Evolutionary conservation across 805 yeast species (phyloP).

Genomic region (Naumovozyma baii): DNA sequence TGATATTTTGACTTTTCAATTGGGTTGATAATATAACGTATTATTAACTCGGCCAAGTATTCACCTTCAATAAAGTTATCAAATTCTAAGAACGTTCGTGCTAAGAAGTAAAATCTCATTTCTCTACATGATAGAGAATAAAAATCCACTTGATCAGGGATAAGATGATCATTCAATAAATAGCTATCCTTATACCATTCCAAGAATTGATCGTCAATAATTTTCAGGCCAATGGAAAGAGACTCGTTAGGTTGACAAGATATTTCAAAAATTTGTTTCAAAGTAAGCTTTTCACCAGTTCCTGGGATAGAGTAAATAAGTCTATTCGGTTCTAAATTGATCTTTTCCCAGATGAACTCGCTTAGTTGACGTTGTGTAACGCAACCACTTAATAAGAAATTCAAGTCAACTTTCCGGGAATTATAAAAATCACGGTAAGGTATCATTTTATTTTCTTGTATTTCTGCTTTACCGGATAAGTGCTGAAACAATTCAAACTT

Average conservation of each 20-base stretch:
- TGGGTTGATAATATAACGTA: constrained; percentile 25
- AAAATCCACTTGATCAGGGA: background rate
- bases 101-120: constrained; percentile 22
- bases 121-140: constrained; percentile 9
- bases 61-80: constrained; percentile 33
- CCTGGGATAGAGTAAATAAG: constrained; percentile 22
- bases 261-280: constrained; percentile 18
- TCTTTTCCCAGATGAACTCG: constrained; percentile 32
- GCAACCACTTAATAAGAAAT: constrained; percentile 23
- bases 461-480: constrained; percentile 30
- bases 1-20: constrained; percentile 35
- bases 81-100: constrained; percentile 30
- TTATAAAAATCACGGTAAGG: constrained; percentile 66
- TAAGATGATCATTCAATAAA: constrained; percentile 18
- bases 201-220: constrained; percentile 25
- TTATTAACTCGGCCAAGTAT: constrained; percentile 29
- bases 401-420: constrained; percentile 79
- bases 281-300: constrained; percentile 15
- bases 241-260: constrained; percentile 7
- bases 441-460: constrained; percentile 29
- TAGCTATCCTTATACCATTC: constrained; percentile 20
- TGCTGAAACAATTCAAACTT: constrained; percentile 31
- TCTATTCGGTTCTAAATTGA: constrained; percentile 30
- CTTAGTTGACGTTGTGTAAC: constrained; percentile 25
- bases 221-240: constrained; percentile 22